Base-by-base conservation (phyloP, 495 filamentous ascomycete genomes). In the Penicillium parvum region DNA sequence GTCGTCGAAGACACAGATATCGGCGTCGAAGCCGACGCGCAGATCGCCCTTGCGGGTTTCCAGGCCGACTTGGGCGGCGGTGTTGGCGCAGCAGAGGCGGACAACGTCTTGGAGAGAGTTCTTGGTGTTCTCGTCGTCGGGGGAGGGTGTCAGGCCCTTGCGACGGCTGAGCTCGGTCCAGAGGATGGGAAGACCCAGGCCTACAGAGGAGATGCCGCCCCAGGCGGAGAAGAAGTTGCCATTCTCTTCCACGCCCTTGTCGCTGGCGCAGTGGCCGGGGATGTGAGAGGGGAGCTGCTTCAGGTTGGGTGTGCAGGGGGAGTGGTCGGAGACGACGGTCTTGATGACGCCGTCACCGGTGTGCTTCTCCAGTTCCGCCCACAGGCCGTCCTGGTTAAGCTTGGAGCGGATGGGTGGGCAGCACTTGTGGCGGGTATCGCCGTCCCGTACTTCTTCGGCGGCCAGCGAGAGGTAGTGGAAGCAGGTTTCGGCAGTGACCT, bases 401-500 rank as follows among this genome's bases (percentile, higher is more conserved):
- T 85, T 77, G 18, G 76, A 78, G 16, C 92, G 86, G 62, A 98
- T 97, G 0, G 92, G 92, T 8, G 92, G 92, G 62, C 92, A 98
- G 74, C 92, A 98, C 66, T 98, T 98, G 70, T 96, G 89, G 43
- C 92, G 72, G 14, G 91, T 96, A 65, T 98, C 92, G 21, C 92
- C 92, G 33, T 92, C 80, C 35, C 79, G 74, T 35, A 98, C 84
- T 43, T 84, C 74, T 63, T 97, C 92, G 7, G 90, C 82, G 0
- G 90, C 85, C 9, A 98, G 76, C n/a, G 85, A 82, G 8, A 98
- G 79, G 60, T 98, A 98, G 72, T 98, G 92, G 77, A 94, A 96
- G 71, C 92, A 97, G 7, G 92, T 98, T 63, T 98, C 92, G 18
- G 92, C 91, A 2, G 92, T 95, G 68, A 98, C 86, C 42, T 91